Conservation (phyloP, 2,329 filamentous ascomycete genomes). For the Botrytis byssoidea region DNA sequence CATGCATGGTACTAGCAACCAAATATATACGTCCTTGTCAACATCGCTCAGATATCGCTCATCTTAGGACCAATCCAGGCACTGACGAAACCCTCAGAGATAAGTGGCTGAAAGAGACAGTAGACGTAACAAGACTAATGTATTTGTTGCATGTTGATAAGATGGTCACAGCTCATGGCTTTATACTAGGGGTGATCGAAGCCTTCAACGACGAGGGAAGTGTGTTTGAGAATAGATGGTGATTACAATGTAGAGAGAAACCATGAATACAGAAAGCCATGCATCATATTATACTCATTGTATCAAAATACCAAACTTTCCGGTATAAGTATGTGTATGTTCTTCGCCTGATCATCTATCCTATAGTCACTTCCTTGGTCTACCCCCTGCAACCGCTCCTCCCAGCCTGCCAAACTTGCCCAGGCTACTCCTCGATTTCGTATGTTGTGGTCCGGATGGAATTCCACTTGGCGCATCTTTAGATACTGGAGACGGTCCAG, state of each 20-base stretch:
- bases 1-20: neutral
- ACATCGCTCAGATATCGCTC: neutral
- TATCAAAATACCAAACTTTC: neutral
- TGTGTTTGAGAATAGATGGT: neutral
- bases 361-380: conserved; percentile 48
- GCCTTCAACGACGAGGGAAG: neutral
- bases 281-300: neutral
- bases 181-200: neutral
- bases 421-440: conserved; percentile 62
- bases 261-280: neutral
- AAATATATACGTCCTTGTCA: neutral
- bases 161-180: neutral
- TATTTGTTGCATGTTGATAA: neutral
- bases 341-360: neutral
- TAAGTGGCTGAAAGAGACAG: neutral
- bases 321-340: neutral
- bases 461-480: conserved; percentile 46
- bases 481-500: conserved; percentile 45
- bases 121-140: neutral
- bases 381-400: conserved; percentile 61
- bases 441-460: conserved; percentile 42
- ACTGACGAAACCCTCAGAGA: neutral
- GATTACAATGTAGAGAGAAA: neutral
- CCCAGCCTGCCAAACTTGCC: conserved; percentile 69
- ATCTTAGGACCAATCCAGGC: neutral